Percentiles rank a stretch among this genome's conserved stretches.
Evolutionary conservation across 225 moss, liverwort and hornwort genomes (phyloP).

Genomic region (Anthoceros angustus): DNA sequence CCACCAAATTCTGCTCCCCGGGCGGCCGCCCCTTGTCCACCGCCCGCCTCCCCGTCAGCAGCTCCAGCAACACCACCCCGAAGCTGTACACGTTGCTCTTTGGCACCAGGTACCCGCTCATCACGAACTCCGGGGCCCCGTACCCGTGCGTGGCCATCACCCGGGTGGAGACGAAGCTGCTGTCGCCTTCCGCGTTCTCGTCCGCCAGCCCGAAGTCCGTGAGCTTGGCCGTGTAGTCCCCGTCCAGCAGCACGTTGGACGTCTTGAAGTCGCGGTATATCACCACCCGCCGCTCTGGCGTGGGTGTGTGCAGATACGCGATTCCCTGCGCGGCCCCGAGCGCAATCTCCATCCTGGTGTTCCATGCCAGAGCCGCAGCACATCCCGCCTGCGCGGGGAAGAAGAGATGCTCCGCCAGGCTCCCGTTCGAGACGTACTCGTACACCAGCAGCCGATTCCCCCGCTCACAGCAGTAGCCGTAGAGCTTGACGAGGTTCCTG

Average conservation of each 20-base stretch:
- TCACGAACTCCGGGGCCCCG: slow-evolving; percentile 97
- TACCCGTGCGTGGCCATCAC: slow-evolving; percentile 99
- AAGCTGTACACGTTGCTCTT: slow-evolving; percentile 98
- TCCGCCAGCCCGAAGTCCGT: slow-evolving; percentile 96
- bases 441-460: slow-evolving; percentile 94
- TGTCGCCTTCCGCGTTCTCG: slow-evolving; percentile 91
- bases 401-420: slow-evolving; percentile 93
- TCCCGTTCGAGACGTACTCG: slow-evolving; percentile 94
- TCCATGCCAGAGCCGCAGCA: slow-evolving; percentile 58
- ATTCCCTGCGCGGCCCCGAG: slow-evolving; percentile 95
- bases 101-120: slow-evolving; percentile 95
- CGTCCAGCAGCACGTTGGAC: slow-evolving; percentile 86
- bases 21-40: slow-evolving; percentile 87
- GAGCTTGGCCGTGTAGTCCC: slow-evolving; percentile 92
- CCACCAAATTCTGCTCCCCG: slow-evolving; percentile 94
- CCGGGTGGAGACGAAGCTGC: slow-evolving; percentile 92
- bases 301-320: slow-evolving; percentile 85
- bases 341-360: slow-evolving; percentile 87
- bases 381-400: slow-evolving; percentile 43
- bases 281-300: slow-evolving; percentile 57
- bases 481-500: slow-evolving; percentile 80
- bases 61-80: slow-evolving; percentile 90
- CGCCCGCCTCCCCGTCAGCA: slow-evolving; percentile 86
- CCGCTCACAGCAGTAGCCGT: slow-evolving; percentile 90
- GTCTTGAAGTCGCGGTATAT: slow-evolving; percentile 99